Base-by-base conservation (phyloP, 768 basidiomycete species). In the Neoboletus brunneissimus region DNA sequence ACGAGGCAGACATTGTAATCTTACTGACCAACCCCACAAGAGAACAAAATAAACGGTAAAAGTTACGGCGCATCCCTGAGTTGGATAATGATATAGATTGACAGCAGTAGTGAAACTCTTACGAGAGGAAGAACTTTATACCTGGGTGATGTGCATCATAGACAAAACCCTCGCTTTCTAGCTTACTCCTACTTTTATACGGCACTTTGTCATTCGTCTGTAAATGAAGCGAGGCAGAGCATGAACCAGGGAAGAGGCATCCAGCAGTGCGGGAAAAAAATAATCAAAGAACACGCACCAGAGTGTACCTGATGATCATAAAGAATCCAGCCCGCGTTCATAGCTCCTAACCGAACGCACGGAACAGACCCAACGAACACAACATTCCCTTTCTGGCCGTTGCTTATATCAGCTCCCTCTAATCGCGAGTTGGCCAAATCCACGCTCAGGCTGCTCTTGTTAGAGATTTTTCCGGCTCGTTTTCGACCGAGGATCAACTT, bases 401-500 rank as follows among this genome's bases (percentile, higher is more conserved):
- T 42, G 52, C 42, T 68, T 67, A 66, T 34, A 18, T 67, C 57
- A 68, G 57, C 54, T 9, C 13, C n/a, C 20, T 27, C 27, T 7
- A 15, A 34, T n/a, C n/a, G n/a, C n/a, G n/a, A n/a, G n/a, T n/a
- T n/a, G n/a, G n/a, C n/a, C n/a, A n/a, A n/a, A n/a, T n/a, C n/a
- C n/a, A n/a, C n/a, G n/a, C n/a, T n/a, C n/a, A n/a, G n/a, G n/a
- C n/a, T n/a, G n/a, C n/a, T n/a, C n/a, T n/a, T n/a, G n/a, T n/a
- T n/a, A n/a, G n/a, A 25, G 20, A 12, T 40, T 50, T 51, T 16
- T 25, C 20, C 15, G 25, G 16, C 53, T 48, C 12, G 11, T 51
- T 44, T 54, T 73, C 70, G 89, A 90, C 89, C 89, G 89, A 90
- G 89, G 89, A 91, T 91, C 89, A 77, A 73, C 77, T 73, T 74